Evolutionary conservation across 768 basidiomycete genomes (phyloP), one percentile per base, ranked within the genome.

Genomic region (Gloeostereum incarnatum): DNA sequence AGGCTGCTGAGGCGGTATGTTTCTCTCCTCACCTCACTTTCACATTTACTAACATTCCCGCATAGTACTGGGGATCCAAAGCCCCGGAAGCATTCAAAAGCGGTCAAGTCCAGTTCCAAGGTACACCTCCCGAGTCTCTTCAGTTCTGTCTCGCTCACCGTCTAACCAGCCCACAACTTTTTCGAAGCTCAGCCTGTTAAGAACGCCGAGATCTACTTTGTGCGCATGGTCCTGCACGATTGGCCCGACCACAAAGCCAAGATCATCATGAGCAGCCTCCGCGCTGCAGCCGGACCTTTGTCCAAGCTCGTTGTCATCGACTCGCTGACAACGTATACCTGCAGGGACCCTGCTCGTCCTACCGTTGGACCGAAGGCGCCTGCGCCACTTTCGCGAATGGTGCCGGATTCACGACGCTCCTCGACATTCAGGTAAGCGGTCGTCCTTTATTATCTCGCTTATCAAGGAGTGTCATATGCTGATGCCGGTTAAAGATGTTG

Each of bases 141-240:
- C 22, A 7, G 24, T 27, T 17, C 5, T 20, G 29, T 36, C 26
- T 24, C 14, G 26, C 29, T 29, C 11, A 21, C n/a, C n/a, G 20
- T 36, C 11, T 33, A 37, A 16, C 8, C 40, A 55, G 46, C 29
- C 2, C 53, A 51, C 39, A 47, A 55, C 40, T 56, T 55, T 42
- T 53, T 56, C 39, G 31, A 38, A 7, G 42, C 45, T 3, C 55
- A 58, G 39, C 50, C 52, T 1, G 23, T 46, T n/a, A 45, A 43
- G 37, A 38, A 47, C 24, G 45, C 54, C 10, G 42, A 50, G 0
- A 45, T 58, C 8, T 60, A 51, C 45, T 44, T 58, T 33, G 9
- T 57, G 6, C 49, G 54, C 17, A 16, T 30, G 8, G 48, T 56
- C 29, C 22, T 55, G 29, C 58, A 60, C 41, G 57, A 60, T 44